Base-by-base conservation (phyloP, 345 rosid species). In the Iberis pinnata region DNA sequence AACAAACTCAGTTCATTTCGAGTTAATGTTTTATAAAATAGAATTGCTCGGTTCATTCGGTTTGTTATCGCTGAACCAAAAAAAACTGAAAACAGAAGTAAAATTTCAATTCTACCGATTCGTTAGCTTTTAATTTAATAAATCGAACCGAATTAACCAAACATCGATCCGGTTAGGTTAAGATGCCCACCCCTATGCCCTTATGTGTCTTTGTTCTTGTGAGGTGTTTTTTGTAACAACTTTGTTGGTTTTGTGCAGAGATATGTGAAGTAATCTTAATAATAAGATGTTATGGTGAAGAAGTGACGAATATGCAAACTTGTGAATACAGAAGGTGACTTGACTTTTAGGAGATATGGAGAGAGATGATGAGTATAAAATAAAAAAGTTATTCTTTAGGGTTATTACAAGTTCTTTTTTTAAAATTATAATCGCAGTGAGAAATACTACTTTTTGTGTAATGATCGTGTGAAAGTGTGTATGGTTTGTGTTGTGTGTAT, bases 241-340 rank as follows among this genome's bases (percentile, higher is more conserved):
- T 12, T 42, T 61, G 43, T 24, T 13, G n/a, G n/a, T n/a, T n/a
- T n/a, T 32, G 20, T 65, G 31, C 31, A 65, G 64, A 29, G 19
- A 18, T 33, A 16, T 49, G 63, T 49, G 63, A 27, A 64, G 62
- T 60, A 40, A 53, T 53, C 40, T 36, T 43, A 40, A 26, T 12
- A 33, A 19, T 22, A 7, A 42, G 56, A 56, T 49, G 69, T 64
- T 49, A 43, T 11, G 63, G 51, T 42, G n/a, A 56, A 56, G 42
- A 44, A 50, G 52, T 35, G 51, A 16, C 2, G 43, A 64, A 50
- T 58, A 33, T 43, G 49, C 31, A 65, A 64, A 57, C 46, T 49
- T 66, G 70, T 66, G 65, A 66, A 66, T 66, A 66, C 49, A 51
- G 65, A 43, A 58, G 70, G 65, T 51, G 65, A 66, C 60, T 33